phyloP scores from a whole-genome alignment of 352 stramenopile species.

The Blastocystis sp. region DNA sequence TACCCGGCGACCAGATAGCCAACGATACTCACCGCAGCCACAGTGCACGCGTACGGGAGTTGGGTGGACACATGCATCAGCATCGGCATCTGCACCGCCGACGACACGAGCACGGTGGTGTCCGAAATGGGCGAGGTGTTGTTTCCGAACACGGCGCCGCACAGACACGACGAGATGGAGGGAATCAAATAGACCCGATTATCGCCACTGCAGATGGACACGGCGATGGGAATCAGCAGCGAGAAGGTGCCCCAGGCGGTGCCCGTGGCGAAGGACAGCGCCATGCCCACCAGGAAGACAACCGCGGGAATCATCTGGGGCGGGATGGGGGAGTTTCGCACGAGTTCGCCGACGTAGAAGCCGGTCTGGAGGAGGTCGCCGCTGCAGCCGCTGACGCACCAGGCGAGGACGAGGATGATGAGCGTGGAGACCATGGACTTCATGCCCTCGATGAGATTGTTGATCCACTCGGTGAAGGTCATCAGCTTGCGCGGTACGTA shows the following conservation, averaged over 20 bases:
- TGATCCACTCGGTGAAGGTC: constrained; percentile 63
- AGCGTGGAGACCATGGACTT: constrained; percentile 67
- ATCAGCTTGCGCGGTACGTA: constrained; percentile 67
- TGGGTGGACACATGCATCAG: constrained; percentile 75
- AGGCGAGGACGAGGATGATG: constrained; percentile 64
- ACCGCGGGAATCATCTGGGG: constrained; percentile 81
- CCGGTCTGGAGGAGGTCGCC: constrained; percentile 59
- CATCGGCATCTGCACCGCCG: constrained; percentile 78
- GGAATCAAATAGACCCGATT: constrained; percentile 81
- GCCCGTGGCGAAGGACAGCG: constrained; percentile 84
- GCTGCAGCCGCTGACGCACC: constrained; percentile 35
- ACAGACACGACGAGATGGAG: constrained; percentile 83
- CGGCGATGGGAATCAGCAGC: constrained; percentile 85
- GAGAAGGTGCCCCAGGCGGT: constrained; percentile 85
- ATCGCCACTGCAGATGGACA: constrained; percentile 78
- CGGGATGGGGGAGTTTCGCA: constrained; percentile 77
- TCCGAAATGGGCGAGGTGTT: constrained; percentile 84
- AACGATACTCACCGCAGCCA: constrained; percentile 72
- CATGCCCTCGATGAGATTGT: constrained; percentile 66
- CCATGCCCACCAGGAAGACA: constrained; percentile 80
- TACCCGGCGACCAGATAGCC: constrained; percentile 50
- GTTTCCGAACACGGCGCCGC: constrained; percentile 82
- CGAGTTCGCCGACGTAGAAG: constrained; percentile 64
- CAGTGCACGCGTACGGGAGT: constrained; percentile 78
- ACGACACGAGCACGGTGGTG: constrained; percentile 83